These are phyloP conservation scores for Melaleuca alternifolia DNA, from an alignment of 345 rosid genomes.

Conservation along the genomic window DNA sequence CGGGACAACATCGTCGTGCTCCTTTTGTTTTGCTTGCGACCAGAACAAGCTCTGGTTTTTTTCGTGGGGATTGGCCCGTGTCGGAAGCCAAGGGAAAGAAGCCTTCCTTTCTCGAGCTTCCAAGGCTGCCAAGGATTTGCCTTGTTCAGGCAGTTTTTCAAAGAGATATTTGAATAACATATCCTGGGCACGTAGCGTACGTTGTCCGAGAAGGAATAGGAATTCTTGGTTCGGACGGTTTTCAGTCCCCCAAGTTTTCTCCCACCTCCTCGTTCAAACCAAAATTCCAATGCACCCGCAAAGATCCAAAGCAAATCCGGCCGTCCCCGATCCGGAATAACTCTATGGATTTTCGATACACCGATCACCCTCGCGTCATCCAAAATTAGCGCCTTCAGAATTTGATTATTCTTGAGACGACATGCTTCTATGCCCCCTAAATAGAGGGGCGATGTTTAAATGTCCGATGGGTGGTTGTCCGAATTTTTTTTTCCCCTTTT, in stretches of 20 bases:
- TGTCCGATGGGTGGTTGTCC: background rate
- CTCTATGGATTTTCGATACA: background rate
- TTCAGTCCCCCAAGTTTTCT: background rate
- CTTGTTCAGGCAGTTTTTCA: background rate
- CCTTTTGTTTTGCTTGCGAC: background rate
- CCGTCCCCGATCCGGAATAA: background rate
- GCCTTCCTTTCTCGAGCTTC: background rate
- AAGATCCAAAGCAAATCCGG: background rate
- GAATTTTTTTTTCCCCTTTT: background rate
- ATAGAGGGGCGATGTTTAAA: background rate
- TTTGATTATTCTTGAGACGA: background rate
- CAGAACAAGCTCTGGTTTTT: background rate
- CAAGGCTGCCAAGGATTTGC: background rate
- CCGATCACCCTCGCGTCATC: fast-evolving
- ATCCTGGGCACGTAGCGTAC: background rate
- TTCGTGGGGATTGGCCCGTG: background rate
- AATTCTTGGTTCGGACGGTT: background rate
- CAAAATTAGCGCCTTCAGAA: background rate
- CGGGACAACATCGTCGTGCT: background rate
- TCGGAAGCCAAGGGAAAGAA: background rate
- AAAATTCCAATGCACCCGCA: background rate
- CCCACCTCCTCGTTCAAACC: background rate
- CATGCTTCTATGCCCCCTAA: background rate
- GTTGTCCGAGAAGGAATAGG: background rate
- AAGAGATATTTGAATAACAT: background rate